These are phyloP conservation scores for Hypomyces rosellus DNA, from an alignment of 2,329 filamentous ascomycete genomes.

Conservation along the genomic window DNA sequence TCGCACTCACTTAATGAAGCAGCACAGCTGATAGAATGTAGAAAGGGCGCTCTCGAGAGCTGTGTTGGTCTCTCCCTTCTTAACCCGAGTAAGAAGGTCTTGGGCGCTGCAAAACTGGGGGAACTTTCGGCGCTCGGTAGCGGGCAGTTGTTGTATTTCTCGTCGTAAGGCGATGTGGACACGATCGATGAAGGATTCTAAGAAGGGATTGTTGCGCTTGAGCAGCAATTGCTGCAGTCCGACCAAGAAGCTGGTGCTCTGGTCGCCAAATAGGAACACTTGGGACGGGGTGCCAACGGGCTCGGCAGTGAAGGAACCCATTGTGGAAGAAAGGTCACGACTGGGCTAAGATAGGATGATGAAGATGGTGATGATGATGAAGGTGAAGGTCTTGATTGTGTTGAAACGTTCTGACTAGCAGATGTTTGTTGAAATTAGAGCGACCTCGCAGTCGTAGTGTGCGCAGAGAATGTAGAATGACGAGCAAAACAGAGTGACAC, in stretches of 20 bases:
- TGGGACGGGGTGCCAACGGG: too few relatives aligned
- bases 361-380: too few relatives aligned
- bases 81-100: conserved; percentile 5
- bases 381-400: too few relatives aligned
- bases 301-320: too few relatives aligned
- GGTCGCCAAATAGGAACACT: conserved; percentile 8
- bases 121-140: conserved; percentile 4
- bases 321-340: too few relatives aligned
- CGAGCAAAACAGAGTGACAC: too few relatives aligned
- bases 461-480: too few relatives aligned
- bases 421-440: too few relatives aligned
- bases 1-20: conserved; percentile 3
- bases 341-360: too few relatives aligned
- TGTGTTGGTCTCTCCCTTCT: conserved; percentile 1
- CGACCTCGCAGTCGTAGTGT: too few relatives aligned
- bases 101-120: conserved; percentile 7
- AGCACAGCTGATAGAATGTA: conserved; percentile 8
- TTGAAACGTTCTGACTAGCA: too few relatives aligned
- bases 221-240: conserved; percentile 4
- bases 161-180: conserved; percentile 3
- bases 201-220: conserved; percentile 5
- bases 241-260: conserved; percentile 1
- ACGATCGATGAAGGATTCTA: conserved; percentile 6
- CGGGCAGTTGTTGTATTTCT: conserved; percentile 3
- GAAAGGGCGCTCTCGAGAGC: conserved; percentile 7